phyloP scores from a whole-genome alignment of 2,329 filamentous ascomycete genomes.

The Colletotrichum sp. region DNA sequence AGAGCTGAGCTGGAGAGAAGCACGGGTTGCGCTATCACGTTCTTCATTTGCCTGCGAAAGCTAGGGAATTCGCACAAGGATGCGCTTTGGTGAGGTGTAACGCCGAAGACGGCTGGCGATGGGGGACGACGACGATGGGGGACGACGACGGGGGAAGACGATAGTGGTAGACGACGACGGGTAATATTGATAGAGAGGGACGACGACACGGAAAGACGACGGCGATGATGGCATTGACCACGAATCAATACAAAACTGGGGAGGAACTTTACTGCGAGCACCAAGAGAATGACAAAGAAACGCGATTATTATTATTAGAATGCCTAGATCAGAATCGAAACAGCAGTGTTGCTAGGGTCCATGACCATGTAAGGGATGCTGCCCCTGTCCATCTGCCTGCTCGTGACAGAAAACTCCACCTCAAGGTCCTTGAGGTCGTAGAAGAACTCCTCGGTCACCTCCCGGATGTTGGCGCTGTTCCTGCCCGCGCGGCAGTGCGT shows the following conservation, averaged over 20 bases:
- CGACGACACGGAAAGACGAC: not conserved
- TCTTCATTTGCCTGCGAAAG: not conserved
- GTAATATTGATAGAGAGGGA: not conserved
- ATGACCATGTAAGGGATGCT: slow-evolving; percentile 42
- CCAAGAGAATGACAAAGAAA: not conserved
- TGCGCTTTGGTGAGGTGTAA: not conserved
- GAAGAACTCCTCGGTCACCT: slow-evolving; percentile 32
- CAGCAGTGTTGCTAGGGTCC: slow-evolving; percentile 40
- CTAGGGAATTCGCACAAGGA: not conserved
- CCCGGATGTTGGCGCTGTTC: slow-evolving; percentile 25
- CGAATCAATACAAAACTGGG: not conserved
- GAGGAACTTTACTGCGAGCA: not conserved
- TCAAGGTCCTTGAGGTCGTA: slow-evolving; percentile 30
- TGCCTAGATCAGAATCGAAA: slow-evolving; percentile 31
- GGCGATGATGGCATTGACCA: not conserved
- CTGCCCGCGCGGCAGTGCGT: slow-evolving; percentile 28
- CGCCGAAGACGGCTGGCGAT: not conserved
- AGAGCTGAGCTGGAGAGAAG: not conserved
- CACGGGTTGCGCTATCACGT: not conserved
- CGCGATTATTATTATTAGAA: not conserved
- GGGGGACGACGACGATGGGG: no score
- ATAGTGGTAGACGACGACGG: no score
- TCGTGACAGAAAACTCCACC: slow-evolving; percentile 33
- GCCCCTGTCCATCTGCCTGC: slow-evolving; percentile 34
- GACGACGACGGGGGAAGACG: no score